These are phyloP conservation scores for Exophiala dermatitidis DNA, from an alignment of 2,329 filamentous ascomycete species.

Conservation along the genomic window DNA sequence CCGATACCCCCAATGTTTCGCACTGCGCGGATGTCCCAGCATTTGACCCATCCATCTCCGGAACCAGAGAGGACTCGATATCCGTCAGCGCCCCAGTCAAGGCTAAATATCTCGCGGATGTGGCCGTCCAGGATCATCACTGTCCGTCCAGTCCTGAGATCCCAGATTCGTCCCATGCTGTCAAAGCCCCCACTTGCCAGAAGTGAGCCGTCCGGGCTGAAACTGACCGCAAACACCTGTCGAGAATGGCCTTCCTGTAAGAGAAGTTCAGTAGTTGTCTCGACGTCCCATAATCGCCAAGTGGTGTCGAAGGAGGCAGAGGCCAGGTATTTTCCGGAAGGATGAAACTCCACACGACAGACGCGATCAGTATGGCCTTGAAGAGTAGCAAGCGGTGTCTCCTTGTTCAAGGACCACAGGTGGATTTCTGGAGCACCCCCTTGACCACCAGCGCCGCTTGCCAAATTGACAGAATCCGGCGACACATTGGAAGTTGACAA, in stretches of 20 bases:
- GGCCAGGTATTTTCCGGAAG: slow-evolving; percentile 79
- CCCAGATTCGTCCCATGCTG: slow-evolving; percentile 92
- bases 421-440: slow-evolving; percentile 82
- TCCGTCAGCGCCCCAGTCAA: slow-evolving; percentile 89
- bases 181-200: slow-evolving; percentile 88
- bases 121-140: slow-evolving; percentile 93
- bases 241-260: slow-evolving; percentile 92
- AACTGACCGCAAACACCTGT: slow-evolving; percentile 82
- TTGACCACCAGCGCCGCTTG: slow-evolving; percentile 54
- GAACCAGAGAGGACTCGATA: slow-evolving; percentile 89
- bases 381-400: slow-evolving; percentile 75
- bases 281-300: slow-evolving; percentile 93
- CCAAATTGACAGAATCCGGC: slow-evolving; percentile 69
- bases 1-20: slow-evolving; percentile 76
- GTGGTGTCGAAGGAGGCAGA: slow-evolving; percentile 94
- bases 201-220: slow-evolving; percentile 85
- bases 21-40: slow-evolving; percentile 93
- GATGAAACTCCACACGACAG: slow-evolving; percentile 89
- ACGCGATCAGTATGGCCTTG: slow-evolving; percentile 80
- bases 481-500: slow-evolving; percentile 64
- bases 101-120: slow-evolving; percentile 84
- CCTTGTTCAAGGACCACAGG: slow-evolving; percentile 81
- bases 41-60: slow-evolving; percentile 92
- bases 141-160: slow-evolving; percentile 81
- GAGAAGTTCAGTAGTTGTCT: slow-evolving; percentile 73